Base-by-base conservation (phyloP, 108 stramenopile species). In the Pseudonitzschia delicatissima region DNA sequence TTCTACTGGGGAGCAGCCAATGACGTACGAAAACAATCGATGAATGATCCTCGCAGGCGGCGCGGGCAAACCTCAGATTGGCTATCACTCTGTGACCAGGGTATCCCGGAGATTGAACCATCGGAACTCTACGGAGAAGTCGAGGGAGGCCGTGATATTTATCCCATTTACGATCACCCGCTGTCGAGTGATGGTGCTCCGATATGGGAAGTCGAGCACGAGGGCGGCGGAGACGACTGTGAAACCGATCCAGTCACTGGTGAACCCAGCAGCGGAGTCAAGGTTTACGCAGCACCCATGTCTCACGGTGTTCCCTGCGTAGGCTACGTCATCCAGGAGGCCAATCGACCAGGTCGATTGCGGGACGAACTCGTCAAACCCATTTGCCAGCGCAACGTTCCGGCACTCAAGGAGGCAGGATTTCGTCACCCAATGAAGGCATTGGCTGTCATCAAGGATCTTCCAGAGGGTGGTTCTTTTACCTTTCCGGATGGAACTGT, bases 401-500 rank as follows among this genome's bases (percentile, higher is more conserved):
- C 75, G 20, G 93, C 79, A 8, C 74, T 97, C 49, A 79, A 78
- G 27, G 45, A 86, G 3, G 53, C 69, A 17, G 94, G 93, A 1
- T 81, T 90, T 40, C 84, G 67, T 36, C 78, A 87, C 48, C 94
- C 92, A 12, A 88, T 91, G 87, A 92, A 92, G 66, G 73, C 89
- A 0, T 85, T 94, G 86, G 88, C 82, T 4, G 69, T 89, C 33
- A 72, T 96, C 27, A 94, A 98, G 76, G 84, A 84, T 32, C 66
- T 97, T 39, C 80, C 84, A 0, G 49, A 59, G 12, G 88, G 86
- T 13, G 87, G 85, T 17, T 68, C 77, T 26, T 91, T 87, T 58
- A 91, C 90, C 2, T 96, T 97, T 44, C 96, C 98, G 7, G 96
- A 98, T 68, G 92, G 94, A 9, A 92, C 95, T 32, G 79, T 92